These are phyloP conservation scores for Actinidia chinensis DNA, from an alignment of 179 eudicot genomes.

Conservation along the genomic window DNA sequence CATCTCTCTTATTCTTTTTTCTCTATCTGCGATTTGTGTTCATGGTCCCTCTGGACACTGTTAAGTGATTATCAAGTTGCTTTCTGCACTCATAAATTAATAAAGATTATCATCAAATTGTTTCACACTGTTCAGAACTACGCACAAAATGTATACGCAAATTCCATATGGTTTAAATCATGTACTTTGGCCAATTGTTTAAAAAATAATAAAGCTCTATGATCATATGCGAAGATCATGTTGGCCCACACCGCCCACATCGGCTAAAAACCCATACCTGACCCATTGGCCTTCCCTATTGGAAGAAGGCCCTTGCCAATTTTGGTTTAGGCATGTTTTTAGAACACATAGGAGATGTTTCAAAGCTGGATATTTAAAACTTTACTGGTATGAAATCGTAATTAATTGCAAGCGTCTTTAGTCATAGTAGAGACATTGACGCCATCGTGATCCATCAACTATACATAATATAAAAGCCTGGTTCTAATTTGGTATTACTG, in stretches of 20 bases:
- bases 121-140: background rate
- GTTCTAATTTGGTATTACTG: background rate
- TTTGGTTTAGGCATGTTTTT: no score
- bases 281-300: no score
- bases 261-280: no score
- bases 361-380: background rate
- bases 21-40: constrained; percentile 81
- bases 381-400: background rate
- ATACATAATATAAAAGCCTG: background rate
- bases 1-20: constrained; percentile 84
- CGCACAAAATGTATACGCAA: background rate
- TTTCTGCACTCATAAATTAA: constrained; percentile 69
- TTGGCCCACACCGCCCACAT: no score
- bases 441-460: background rate
- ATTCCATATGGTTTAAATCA: background rate
- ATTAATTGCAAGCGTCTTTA: background rate
- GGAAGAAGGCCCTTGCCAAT: no score
- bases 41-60: constrained; percentile 83
- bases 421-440: background rate
- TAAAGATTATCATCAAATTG: background rate
- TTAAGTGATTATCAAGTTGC: constrained; percentile 88
- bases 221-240: no score
- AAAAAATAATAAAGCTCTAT: no score
- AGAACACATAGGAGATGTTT: no score
- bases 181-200: no score